Percentiles rank a stretch among this genome's conserved stretches.
Evolutionary conservation across 2,329 filamentous ascomycete genomes (phyloP).

Genomic region (Geosmithia putterillii): DNA sequence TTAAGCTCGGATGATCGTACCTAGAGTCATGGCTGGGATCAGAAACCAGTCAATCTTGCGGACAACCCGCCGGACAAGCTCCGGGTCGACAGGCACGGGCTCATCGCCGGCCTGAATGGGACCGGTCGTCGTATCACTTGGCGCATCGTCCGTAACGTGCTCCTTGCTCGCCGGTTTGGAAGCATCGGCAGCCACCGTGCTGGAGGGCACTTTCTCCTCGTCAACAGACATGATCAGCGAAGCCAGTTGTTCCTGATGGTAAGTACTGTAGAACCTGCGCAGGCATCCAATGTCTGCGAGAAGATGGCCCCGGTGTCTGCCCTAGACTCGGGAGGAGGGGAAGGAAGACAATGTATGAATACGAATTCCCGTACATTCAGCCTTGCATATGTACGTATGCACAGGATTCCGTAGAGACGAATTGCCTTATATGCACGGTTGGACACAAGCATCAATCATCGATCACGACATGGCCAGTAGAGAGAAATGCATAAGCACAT

Average conservation of each 20-base stretch:
- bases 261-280: too few species aligned
- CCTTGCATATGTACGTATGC: background rate
- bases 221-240: too few species aligned
- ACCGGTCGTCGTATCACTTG: background rate
- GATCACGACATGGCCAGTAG: background rate
- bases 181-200: background rate
- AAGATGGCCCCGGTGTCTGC: too few species aligned
- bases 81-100: slow-evolving; percentile 39
- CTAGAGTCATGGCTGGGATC: slow-evolving; percentile 55
- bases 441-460: too few species aligned
- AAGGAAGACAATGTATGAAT: background rate
- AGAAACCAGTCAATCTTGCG: slow-evolving; percentile 56
- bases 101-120: slow-evolving; percentile 36
- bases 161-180: background rate
- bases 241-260: too few species aligned
- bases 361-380: background rate
- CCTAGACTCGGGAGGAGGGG: too few species aligned
- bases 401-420: background rate
- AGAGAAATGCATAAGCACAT: background rate
- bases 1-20: slow-evolving; percentile 18
- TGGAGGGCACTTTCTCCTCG: background rate
- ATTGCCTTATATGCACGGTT: background rate
- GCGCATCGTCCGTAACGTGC: background rate
- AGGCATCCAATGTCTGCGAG: background rate
- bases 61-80: slow-evolving; percentile 42